A percentile compares a stretch with the other conserved stretches of the same genome.
Evolutionary conservation across 768 basidiomycete species (phyloP).

Genomic region (Psilocybe subaeruginosa): DNA sequence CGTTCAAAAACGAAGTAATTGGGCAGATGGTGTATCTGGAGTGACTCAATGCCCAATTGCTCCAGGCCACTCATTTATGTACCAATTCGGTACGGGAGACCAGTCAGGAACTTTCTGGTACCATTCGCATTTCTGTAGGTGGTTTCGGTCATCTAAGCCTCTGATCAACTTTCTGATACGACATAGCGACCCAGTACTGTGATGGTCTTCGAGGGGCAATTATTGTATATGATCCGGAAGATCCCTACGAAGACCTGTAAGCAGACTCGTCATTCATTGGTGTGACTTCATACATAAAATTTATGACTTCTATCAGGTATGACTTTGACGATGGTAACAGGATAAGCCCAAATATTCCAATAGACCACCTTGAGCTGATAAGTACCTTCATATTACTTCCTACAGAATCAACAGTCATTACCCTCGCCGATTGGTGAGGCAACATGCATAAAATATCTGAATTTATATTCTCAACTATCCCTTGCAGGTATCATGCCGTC

Average conservation of each 20-base stretch:
- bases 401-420: slow-evolving; percentile 30
- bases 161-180: background rate
- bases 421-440: slow-evolving; percentile 15
- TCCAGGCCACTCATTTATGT: slow-evolving; percentile 42
- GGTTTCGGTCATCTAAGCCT: background rate
- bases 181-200: slow-evolving; percentile 9
- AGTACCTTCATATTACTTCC: background rate
- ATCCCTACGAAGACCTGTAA: slow-evolving; percentile 28
- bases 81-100: slow-evolving; percentile 33
- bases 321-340: slow-evolving; percentile 13
- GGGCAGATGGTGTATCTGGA: slow-evolving; percentile 43
- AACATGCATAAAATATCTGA: too few relatives aligned
- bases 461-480: background rate
- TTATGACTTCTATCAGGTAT: slow-evolving; percentile 12
- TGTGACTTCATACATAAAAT: background rate
- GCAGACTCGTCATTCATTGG: background rate
- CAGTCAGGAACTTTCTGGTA: slow-evolving; percentile 31
- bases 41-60: slow-evolving; percentile 53
- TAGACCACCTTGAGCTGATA: too few relatives aligned
- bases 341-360: too few relatives aligned
- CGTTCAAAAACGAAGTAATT: slow-evolving; percentile 41
- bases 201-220: slow-evolving; percentile 25
- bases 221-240: slow-evolving; percentile 43
- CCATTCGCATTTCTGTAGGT: slow-evolving; percentile 24
- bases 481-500: slow-evolving; percentile 24